A percentile compares a stretch with the other conserved stretches of the same genome.
Evolutionary conservation across 305 asterid species (phyloP).

Genomic region (Fraxinus greggii): DNA sequence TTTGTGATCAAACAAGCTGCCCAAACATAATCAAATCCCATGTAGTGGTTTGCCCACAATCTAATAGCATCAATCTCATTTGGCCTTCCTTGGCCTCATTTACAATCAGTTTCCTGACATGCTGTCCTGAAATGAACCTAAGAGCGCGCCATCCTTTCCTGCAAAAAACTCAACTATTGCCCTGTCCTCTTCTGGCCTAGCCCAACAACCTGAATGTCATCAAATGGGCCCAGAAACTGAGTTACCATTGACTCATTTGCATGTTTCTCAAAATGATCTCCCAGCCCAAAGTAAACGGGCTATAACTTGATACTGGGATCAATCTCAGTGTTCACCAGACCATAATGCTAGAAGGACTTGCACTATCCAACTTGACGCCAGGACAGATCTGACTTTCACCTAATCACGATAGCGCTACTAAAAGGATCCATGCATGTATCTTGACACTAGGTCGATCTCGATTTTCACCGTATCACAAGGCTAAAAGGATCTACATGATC

Average conservation of each 20-base stretch:
- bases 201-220: background rate
- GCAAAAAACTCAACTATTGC: background rate
- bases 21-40: background rate
- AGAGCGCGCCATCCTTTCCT: background rate
- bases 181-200: background rate
- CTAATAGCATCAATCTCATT: background rate
- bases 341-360: background rate
- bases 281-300: background rate
- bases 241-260: background rate
- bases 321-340: background rate
- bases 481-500: background rate
- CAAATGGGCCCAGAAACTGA: background rate
- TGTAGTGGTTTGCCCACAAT: background rate
- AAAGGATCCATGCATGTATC: background rate
- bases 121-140: background rate
- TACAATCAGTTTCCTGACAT: background rate
- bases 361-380: background rate
- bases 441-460: background rate
- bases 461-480: slow-evolving; percentile 2
- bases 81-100: background rate
- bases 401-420: background rate
- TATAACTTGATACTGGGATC: background rate
- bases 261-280: background rate
- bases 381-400: background rate
- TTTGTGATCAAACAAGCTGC: background rate